A percentile compares a stretch with the other conserved stretches of the same genome.
Evolutionary conservation across 2,329 filamentous ascomycete species (phyloP).

Genomic region (Fusarium zealandicum): DNA sequence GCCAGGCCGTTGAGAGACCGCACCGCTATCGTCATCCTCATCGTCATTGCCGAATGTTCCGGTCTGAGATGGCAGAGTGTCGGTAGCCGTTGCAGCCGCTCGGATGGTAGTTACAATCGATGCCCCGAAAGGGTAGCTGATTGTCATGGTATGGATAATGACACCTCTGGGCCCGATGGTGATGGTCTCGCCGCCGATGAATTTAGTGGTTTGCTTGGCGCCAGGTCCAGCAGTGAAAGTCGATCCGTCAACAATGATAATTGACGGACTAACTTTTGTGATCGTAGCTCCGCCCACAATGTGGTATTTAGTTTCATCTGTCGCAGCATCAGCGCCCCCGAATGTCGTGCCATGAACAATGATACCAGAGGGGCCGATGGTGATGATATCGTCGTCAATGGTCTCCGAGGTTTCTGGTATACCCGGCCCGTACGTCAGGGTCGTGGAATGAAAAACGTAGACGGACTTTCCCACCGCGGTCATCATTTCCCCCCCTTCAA

Average conservation of each 20-base stretch:
- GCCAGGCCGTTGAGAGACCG: slow-evolving; percentile 13
- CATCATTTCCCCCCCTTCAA: slow-evolving; percentile 57
- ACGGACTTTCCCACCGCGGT: slow-evolving; percentile 53
- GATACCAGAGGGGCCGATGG: slow-evolving; percentile 56
- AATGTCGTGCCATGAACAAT: slow-evolving; percentile 51
- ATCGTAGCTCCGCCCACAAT: slow-evolving; percentile 62
- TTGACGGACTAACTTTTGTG: slow-evolving; percentile 56
- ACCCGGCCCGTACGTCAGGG: slow-evolving; percentile 54
- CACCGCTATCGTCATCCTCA: slow-evolving; percentile 24
- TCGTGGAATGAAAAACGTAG: slow-evolving; percentile 52
- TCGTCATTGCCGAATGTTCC: slow-evolving; percentile 26
- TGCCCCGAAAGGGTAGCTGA: slow-evolving; percentile 55
- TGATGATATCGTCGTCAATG: slow-evolving; percentile 60
- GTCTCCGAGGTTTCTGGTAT: slow-evolving; percentile 47
- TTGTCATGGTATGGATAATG: slow-evolving; percentile 54
- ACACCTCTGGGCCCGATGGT: slow-evolving; percentile 61
- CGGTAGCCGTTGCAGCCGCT: slow-evolving; percentile 39
- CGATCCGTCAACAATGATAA: slow-evolving; percentile 57
- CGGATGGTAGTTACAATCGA: slow-evolving; percentile 53
- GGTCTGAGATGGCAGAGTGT: slow-evolving; percentile 40
- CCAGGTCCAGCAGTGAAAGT: slow-evolving; percentile 61
- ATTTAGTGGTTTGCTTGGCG: slow-evolving; percentile 52
- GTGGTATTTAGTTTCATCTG: slow-evolving; percentile 51
- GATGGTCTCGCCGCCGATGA: slow-evolving; percentile 59
- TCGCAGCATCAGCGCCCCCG: slow-evolving; percentile 50